These are phyloP conservation scores for Priceomyces fermenticarens DNA, from an alignment of 805 yeast genomes.

Conservation along the genomic window DNA sequence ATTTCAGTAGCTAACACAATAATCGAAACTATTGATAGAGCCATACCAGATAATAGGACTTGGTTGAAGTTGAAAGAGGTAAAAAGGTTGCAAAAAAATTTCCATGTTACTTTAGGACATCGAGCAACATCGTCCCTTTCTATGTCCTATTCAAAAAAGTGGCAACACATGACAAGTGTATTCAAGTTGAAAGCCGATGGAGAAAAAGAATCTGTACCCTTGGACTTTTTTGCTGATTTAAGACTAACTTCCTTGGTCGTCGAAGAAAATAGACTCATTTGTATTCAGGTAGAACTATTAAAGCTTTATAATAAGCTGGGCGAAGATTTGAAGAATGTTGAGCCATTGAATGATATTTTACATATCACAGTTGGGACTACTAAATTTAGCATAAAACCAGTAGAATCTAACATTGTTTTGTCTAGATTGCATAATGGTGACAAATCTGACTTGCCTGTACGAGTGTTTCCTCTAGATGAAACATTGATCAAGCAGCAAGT, in stretches of 20 bases:
- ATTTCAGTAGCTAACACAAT: constrained; percentile 27
- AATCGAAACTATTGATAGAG: constrained; percentile 2
- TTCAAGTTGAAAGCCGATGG: neutral
- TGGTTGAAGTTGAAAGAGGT: constrained; percentile 23
- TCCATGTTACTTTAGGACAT: constrained; percentile 72
- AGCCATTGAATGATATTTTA: constrained; percentile 12
- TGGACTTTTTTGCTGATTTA: constrained; percentile 33
- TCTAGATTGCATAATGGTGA: neutral
- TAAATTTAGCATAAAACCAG: constrained; percentile 42
- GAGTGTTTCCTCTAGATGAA: neutral
- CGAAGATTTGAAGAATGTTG: constrained; percentile 1
- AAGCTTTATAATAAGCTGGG: neutral
- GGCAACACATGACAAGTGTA: constrained; percentile 9
- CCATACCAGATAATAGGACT: constrained; percentile 7
- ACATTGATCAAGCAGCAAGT: constrained; percentile 8
- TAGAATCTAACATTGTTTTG: constrained; percentile 44
- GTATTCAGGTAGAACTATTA: constrained; percentile 47
- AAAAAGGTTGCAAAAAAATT: constrained; percentile 46
- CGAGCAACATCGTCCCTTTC: constrained; percentile 8
- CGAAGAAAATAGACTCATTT: constrained; percentile 46
- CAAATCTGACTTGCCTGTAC: too few relatives aligned
- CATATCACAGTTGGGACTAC: constrained; percentile 77
- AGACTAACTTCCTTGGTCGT: constrained; percentile 45
- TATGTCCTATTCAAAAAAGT: constrained; percentile 14
- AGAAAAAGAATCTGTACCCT: constrained; percentile 14